phyloP scores from a whole-genome alignment of 2,329 filamentous ascomycete genomes.

The Xylaria sp. region DNA sequence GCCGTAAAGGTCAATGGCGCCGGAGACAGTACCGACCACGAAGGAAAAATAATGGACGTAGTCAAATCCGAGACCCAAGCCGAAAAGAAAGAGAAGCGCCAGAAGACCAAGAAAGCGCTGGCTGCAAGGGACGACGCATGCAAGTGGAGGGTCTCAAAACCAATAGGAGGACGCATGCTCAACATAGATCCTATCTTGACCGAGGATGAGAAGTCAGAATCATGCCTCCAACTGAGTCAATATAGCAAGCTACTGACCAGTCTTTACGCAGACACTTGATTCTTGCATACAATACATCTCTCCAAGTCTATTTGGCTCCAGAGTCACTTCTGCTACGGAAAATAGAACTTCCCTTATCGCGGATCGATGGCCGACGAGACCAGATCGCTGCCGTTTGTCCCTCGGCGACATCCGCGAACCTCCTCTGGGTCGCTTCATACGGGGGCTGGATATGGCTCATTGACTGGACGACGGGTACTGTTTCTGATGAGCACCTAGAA shows the following conservation, averaged over 20 bases:
- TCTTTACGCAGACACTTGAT: constrained; percentile 72
- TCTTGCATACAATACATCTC: constrained; percentile 76
- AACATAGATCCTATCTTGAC: constrained; percentile 73
- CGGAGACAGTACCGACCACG: constrained; percentile 6
- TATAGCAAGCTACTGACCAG: constrained; percentile 46
- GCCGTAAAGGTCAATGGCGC: constrained; percentile 35
- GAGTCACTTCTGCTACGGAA: constrained; percentile 84
- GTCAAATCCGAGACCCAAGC: constrained; percentile 23
- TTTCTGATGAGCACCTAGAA: constrained; percentile 56
- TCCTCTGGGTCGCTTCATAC: constrained; percentile 70
- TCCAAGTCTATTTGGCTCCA: constrained; percentile 83
- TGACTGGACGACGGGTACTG: constrained; percentile 65
- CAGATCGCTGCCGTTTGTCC: constrained; percentile 58
- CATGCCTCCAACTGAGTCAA: neutral
- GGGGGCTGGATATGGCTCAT: constrained; percentile 67
- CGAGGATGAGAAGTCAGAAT: constrained; percentile 67
- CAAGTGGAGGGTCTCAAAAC: constrained; percentile 69
- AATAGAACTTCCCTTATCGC: constrained; percentile 64
- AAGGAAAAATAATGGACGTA: constrained; percentile 17
- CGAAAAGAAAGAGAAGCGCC: constrained; percentile 38
- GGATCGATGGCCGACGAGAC: constrained; percentile 45
- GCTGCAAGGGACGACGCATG: constrained; percentile 12
- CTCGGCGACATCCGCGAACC: constrained; percentile 57
- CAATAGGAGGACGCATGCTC: constrained; percentile 73
- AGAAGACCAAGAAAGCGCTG: constrained; percentile 17